Evolutionary conservation across 2,329 filamentous ascomycete genomes (phyloP).

Genomic region (Parafenestella ontariensis): DNA sequence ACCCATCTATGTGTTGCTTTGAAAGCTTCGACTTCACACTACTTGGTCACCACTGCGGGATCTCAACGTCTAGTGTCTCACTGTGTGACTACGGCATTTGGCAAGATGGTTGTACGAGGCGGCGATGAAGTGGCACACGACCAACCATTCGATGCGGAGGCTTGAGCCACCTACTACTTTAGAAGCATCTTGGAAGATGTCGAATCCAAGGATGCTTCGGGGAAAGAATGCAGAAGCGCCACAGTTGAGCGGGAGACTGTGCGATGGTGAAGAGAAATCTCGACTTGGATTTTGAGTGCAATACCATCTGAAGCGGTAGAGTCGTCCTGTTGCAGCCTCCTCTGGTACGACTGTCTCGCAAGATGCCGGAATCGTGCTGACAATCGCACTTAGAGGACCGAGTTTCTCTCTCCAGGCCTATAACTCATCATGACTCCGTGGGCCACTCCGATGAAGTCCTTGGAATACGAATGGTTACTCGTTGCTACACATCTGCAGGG

Average conservation of each 20-base stretch:
- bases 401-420: background rate
- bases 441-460: slow-evolving; percentile 12
- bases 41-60: slow-evolving; percentile 5
- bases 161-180: slow-evolving; percentile 18
- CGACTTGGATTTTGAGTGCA: background rate
- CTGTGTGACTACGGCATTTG: slow-evolving; percentile 11
- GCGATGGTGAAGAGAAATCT: slow-evolving; percentile 1
- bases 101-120: slow-evolving; percentile 9
- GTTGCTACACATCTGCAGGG: slow-evolving; percentile 1
- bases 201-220: slow-evolving; percentile 5
- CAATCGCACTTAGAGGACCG: slow-evolving; percentile 5
- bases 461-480: slow-evolving; percentile 9
- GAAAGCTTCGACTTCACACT: slow-evolving; percentile 4
- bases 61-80: slow-evolving; percentile 9
- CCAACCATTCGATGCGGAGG: slow-evolving; percentile 3
- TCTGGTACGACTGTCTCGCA: background rate
- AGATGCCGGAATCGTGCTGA: too few species aligned
- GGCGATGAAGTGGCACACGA: slow-evolving; percentile 7
- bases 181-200: slow-evolving; percentile 3
- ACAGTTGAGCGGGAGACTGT: slow-evolving; percentile 11
- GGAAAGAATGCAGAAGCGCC: slow-evolving; percentile 12
- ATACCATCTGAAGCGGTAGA: background rate
- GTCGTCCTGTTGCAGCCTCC: background rate
- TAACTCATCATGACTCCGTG: background rate
- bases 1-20: slow-evolving; percentile 12